Evolutionary conservation across 257 asterid species (phyloP).

Genomic region (Nicotiana attenuata): DNA sequence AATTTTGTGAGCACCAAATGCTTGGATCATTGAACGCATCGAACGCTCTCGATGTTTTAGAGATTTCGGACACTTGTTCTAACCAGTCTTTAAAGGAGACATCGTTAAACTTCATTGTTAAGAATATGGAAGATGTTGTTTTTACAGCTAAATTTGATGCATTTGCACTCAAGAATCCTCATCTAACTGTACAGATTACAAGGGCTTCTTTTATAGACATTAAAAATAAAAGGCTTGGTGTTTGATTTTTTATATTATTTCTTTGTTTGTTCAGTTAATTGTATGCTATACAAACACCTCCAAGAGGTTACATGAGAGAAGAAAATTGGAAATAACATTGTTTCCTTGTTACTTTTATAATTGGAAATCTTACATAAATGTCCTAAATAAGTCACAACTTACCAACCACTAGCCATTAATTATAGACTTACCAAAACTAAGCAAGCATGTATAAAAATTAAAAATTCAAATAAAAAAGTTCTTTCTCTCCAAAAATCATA

Average conservation of each 20-base stretch:
- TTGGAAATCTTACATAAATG: too few species aligned
- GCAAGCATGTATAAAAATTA: too few species aligned
- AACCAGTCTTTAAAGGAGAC: constrained; percentile 57
- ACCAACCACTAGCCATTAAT: too few species aligned
- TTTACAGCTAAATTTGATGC: constrained; percentile 69
- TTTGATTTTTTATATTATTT: constrained; percentile 13
- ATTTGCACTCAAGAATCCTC: constrained; percentile 90
- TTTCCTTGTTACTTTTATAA: too few species aligned
- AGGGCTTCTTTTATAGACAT: constrained; percentile 84
- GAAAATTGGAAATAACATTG: neutral
- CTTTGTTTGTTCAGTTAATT: neutral
- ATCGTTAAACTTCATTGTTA: constrained; percentile 61
- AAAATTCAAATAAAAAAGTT: too few species aligned
- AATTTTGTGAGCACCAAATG: constrained; percentile 68
- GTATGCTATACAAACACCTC: neutral
- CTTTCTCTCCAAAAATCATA: too few species aligned
- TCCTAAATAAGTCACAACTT: too few species aligned
- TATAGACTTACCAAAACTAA: too few species aligned
- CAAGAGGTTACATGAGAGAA: neutral
- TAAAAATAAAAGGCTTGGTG: constrained; percentile 35
- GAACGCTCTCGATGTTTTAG: constrained; percentile 70
- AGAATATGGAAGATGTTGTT: constrained; percentile 84
- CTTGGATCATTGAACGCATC: constrained; percentile 53
- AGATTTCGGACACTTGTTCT: constrained; percentile 78
- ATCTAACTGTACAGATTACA: constrained; percentile 79